Conservation (phyloP, 805 yeast species). For the Metahyphopichia silvanorum region DNA sequence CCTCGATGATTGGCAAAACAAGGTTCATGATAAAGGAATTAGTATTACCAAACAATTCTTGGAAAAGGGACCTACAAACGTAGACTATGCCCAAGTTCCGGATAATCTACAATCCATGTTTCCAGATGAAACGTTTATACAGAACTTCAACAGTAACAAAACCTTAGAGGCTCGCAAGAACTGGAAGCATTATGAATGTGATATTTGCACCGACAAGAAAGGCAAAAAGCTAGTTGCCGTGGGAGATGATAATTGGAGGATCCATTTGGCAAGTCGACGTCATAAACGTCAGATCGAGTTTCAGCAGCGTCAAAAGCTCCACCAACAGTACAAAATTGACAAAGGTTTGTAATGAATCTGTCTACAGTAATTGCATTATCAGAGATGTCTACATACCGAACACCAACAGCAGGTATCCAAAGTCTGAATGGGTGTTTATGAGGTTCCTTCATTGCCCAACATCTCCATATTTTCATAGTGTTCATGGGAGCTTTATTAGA, state of each 20-base stretch:
- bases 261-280: conserved; percentile 64
- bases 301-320: conserved; percentile 49
- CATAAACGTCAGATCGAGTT: conserved; percentile 56
- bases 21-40: conserved; percentile 56
- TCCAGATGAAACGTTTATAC: conserved; percentile 19
- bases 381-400: too few species aligned
- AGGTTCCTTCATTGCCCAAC: too few species aligned
- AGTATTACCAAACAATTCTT: conserved; percentile 41
- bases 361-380: too few species aligned
- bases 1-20: conserved; percentile 53
- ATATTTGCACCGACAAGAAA: conserved; percentile 54
- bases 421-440: too few species aligned
- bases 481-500: too few species aligned
- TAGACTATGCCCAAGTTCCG: conserved; percentile 26
- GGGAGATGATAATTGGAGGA: conserved; percentile 68
- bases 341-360: not conserved
- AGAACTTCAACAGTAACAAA: conserved; percentile 34
- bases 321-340: conserved; percentile 21
- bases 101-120: conserved; percentile 17
- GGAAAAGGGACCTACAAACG: conserved; percentile 21
- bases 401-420: too few species aligned
- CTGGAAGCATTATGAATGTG: conserved; percentile 73
- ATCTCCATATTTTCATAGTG: too few species aligned
- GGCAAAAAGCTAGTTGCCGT: conserved; percentile 61
- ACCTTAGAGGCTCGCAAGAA: conserved; percentile 26